Base-by-base conservation (phyloP, 2,329 filamentous ascomycete genomes). In the Setomelanomma holmii region DNA sequence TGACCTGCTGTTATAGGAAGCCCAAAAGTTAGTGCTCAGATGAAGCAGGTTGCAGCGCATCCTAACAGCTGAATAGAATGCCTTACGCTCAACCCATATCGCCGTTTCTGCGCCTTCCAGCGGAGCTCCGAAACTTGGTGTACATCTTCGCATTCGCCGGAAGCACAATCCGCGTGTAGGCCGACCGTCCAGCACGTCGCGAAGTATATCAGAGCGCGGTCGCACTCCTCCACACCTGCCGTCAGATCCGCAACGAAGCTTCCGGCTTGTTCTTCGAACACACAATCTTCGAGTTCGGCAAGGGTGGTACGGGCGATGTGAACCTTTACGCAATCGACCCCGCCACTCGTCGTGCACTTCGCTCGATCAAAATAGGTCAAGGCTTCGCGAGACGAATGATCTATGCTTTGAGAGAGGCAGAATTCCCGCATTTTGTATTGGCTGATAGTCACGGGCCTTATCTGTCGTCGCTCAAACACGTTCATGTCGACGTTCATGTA, bases 81-180 rank as follows among this genome's bases (percentile, higher is more conserved):
- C n/a, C n/a, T n/a, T n/a, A n/a, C n/a, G n/a, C n/a, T n/a, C n/a
- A n/a, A n/a, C n/a, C n/a, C n/a, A n/a, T n/a, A n/a, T n/a, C n/a
- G n/a, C 45, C 36, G 7, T 23, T 48, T 5, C 36, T 48, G 22
- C 45, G 45, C 23, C 38, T 48, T 10, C 45, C 45, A 4, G 23
- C 38, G 11, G 45, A 48, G 24, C 10, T 48, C 8, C 45, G 45
- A n/a, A 22, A 12, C 11, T 1, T 11, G 16, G 41, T 41, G 14
- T 41, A 40, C 17, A 6, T 33, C 12, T 23, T 20, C 16, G 7
- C 20, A 2, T 38, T 40, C 45, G n/a, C n/a, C 3, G 45, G 8
- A 23, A 40, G 4, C 10, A 30, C 20, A 4, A 47, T 30, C 23
- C 20, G 4, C 4, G 23, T 33, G 4, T 16, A 14, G 21, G 40